These are phyloP conservation scores for Scutellaria galericulata DNA, from an alignment of 257 asterid genomes.

Conservation along the genomic window DNA sequence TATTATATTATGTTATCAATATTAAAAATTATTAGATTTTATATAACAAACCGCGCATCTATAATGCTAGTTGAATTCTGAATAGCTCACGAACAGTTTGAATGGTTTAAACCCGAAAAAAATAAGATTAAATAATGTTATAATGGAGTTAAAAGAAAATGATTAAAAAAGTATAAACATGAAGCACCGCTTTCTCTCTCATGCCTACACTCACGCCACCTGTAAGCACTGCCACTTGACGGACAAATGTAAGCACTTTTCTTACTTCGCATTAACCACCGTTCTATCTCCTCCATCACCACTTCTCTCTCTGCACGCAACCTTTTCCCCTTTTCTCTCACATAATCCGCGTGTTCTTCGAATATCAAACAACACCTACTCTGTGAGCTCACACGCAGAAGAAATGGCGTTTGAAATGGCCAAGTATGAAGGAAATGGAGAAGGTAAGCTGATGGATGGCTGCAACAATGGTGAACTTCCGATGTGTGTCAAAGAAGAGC, in stretches of 20 bases:
- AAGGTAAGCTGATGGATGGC: neutral
- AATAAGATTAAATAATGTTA: no score
- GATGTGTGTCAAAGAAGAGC: slow-evolving; percentile 66
- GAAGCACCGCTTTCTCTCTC: slow-evolving; percentile 42
- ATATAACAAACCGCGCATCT: no score
- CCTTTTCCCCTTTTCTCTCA: slow-evolving; percentile 20
- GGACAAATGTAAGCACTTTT: slow-evolving; percentile 18
- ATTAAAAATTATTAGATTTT: no score
- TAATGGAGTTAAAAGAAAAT: neutral
- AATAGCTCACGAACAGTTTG: no score
- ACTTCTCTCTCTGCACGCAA: slow-evolving; percentile 25
- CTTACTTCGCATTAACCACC: slow-evolving; percentile 5
- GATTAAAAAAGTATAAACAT: neutral
- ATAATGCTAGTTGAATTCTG: no score
- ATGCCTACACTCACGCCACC: slow-evolving; percentile 36
- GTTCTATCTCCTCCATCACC: neutral
- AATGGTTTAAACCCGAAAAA: no score
- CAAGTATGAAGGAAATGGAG: neutral
- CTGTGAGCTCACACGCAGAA: neutral
- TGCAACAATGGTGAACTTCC: slow-evolving; percentile 32
- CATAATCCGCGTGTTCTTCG: neutral
- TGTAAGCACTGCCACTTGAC: slow-evolving; percentile 24
- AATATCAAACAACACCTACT: neutral
- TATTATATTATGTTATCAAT: no score
- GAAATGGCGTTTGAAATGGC: slow-evolving; percentile 28